Conservation (phyloP, 148 eudicot genomes). For the Camellia lanceoleosa region DNA sequence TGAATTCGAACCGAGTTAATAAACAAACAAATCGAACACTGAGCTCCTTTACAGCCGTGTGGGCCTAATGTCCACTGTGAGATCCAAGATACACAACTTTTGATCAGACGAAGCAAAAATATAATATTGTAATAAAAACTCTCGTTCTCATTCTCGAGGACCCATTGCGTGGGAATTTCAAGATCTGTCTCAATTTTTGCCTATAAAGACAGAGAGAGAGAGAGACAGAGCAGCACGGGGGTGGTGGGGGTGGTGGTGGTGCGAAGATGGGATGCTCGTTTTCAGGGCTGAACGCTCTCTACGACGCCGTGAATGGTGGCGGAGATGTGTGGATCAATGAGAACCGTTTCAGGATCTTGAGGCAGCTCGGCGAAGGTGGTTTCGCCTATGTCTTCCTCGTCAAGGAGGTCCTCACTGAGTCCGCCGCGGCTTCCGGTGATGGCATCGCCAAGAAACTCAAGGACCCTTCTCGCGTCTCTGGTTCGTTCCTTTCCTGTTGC, state of each 20-base stretch:
- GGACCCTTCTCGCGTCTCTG: slow-evolving; percentile 79
- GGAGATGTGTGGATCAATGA: slow-evolving; percentile 99
- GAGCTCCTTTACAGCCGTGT: too few species aligned
- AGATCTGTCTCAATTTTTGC: neutral
- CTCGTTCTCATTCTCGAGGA: neutral
- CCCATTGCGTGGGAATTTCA: neutral
- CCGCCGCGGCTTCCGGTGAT: slow-evolving; percentile 27
- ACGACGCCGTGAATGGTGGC: slow-evolving; percentile 80
- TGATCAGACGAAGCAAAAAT: neutral
- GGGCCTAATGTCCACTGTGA: too few species aligned
- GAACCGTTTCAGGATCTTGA: slow-evolving; percentile 64
- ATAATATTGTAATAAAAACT: neutral
- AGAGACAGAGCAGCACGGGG: slow-evolving; percentile 11
- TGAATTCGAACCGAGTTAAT: too few species aligned
- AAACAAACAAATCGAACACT: too few species aligned
- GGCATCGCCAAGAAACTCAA: slow-evolving; percentile 67
- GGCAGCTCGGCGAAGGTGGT: slow-evolving; percentile 96
- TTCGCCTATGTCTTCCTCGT: slow-evolving; percentile 88
- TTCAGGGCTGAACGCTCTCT: slow-evolving; percentile 87
- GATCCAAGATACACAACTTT: neutral
- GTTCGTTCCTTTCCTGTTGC: slow-evolving; percentile 20
- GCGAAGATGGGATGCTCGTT: slow-evolving; percentile 83
- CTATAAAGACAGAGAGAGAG: too few species aligned
- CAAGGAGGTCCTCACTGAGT: slow-evolving; percentile 68
- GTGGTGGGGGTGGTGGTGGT: slow-evolving; percentile 7